Conservation (phyloP, 1,284 basidiomycete species). For the Salmacisia buchloeana region DNA sequence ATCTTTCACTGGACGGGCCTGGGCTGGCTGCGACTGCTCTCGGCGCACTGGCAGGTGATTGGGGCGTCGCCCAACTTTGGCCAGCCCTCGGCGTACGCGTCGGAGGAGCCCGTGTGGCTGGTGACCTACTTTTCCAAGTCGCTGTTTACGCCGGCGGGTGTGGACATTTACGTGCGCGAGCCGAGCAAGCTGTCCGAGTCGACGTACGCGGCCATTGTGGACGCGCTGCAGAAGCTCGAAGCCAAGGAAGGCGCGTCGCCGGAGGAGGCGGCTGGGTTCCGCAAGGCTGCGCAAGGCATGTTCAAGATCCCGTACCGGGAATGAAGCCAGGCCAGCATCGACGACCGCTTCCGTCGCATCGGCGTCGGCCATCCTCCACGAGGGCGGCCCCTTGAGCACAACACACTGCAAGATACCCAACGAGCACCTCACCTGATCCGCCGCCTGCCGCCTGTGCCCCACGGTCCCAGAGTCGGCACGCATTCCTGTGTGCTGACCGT, state of each 20-base stretch:
- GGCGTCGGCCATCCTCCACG: too few species aligned
- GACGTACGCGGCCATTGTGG: conserved; percentile 34
- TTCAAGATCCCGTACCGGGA: conserved; percentile 4
- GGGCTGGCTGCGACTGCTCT: conserved; percentile 54
- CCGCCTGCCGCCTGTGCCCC: too few species aligned
- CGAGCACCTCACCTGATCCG: too few species aligned
- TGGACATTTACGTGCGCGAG: conserved; percentile 55
- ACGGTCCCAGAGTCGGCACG: too few species aligned
- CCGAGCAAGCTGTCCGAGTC: conserved; percentile 22
- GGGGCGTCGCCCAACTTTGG: conserved; percentile 47
- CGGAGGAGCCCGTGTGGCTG: conserved; percentile 53
- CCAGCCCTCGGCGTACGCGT: not conserved
- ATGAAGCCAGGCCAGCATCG: not conserved
- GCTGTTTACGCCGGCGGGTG: conserved; percentile 57
- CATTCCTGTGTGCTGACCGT: too few species aligned
- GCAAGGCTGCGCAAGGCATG: conserved; percentile 1
- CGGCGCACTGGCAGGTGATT: conserved; percentile 57
- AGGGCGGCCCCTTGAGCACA: too few species aligned
- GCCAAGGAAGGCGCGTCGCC: conserved; percentile 18
- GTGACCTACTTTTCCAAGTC: conserved; percentile 59
- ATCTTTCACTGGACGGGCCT: conserved; percentile 57
- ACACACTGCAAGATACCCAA: too few species aligned
- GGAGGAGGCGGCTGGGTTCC: conserved; percentile 6
- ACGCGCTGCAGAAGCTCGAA: conserved; percentile 17
- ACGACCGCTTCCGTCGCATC: too few species aligned